Evolutionary conservation across 139 green algal species (phyloP), one percentile per base, ranked within the genome.

Genomic region (Gonium pectorale): DNA sequence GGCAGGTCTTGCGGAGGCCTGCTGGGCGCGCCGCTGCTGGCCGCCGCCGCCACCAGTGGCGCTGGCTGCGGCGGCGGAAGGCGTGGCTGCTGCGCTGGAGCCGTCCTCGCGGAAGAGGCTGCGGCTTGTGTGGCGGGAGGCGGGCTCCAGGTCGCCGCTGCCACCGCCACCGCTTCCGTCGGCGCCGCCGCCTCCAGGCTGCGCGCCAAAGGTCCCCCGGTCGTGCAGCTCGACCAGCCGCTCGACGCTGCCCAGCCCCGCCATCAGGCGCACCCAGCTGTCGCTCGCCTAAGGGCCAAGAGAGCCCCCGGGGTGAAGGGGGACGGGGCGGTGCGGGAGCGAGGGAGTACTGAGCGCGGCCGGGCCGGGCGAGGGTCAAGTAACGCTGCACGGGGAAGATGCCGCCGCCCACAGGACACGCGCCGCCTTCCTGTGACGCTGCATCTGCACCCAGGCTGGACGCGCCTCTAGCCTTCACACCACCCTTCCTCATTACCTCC

Each of bases 211-310:
- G 24, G 80, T 74, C 38, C 75, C 69, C 21, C 83, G 31, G 51
- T 89, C 56, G 41, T 89, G 85, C 77, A 89, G 68, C 63, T 89
- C 85, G 5, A 86, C 72, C 35, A 89, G 66, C 0, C 80, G 77
- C 85, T 89, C 85, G 67, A 89, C 77, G 27, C 31, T 66, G 44
- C 85, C 85, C 43, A 86, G 38, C n/a, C 74, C 80, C 0, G 69
- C 69, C 69, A 78, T 78, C 69, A 78, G 31, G 2, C 69, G 69
- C 29, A n/a, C 69, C 44, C 44, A 78, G 44, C 44, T 62, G 44
- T 78, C 69, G 15, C 44, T 62, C 7, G 69, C 44, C 69, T 78
- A 44, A 29, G 24, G 56, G 56, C 19, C 56, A 24, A 17, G 17
- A 24, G 19, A 64, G 19, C 6, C 19, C 19, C 21, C 56, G 56